Evolutionary conservation across 768 basidiomycete genomes (phyloP), one percentile per base, ranked within the genome.

Genomic region (Pleurotus citrinopileatus): DNA sequence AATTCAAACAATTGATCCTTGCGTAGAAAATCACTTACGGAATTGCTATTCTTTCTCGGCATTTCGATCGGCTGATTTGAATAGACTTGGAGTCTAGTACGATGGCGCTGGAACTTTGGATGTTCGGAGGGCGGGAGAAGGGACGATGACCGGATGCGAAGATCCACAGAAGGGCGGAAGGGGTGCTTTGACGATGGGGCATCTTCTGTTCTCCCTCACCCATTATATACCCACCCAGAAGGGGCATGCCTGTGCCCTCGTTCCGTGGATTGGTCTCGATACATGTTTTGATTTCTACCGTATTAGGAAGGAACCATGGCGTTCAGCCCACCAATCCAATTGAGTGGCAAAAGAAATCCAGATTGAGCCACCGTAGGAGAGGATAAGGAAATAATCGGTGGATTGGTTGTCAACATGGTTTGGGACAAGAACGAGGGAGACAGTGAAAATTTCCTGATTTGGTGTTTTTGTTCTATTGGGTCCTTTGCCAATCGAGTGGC

Each of bases 351-450:
- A 51, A 51, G 29, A 51, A 51, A 51, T 51, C 48, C 48, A n/a
- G 23, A 37, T 12, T 51, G 48, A 51, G 48, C 48, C 48, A 51
- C 48, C 48, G 48, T 36, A 51, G 29, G 34, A 37, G 48, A 37
- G 34, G 48, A 51, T 32, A 51, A 51, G 48, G 48, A 51, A 51
- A 51, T 51, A 51, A 51, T 23, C 32, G 34, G 2, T 25, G 19
- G 48, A 51, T 51, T 51, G 48, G 48, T 51, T 38, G 48, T 25
- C 48, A 51, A 51, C 48, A 51, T 51, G 48, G 48, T 51, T 37
- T 26, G 12, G 17, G 23, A 29, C 46, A 48, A 26, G n/a, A n/a
- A 9, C 17, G n/a, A n/a, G 19, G 38, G 2, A 7, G 34, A 20
- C 34, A 19, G 19, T n/a, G 15, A 51, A 51, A 51, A 36, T 51